Evolutionary conservation across 2,329 filamentous ascomycete genomes (phyloP), one percentile per base, ranked within the genome.

Genomic region (Monosporascus sp.): DNA sequence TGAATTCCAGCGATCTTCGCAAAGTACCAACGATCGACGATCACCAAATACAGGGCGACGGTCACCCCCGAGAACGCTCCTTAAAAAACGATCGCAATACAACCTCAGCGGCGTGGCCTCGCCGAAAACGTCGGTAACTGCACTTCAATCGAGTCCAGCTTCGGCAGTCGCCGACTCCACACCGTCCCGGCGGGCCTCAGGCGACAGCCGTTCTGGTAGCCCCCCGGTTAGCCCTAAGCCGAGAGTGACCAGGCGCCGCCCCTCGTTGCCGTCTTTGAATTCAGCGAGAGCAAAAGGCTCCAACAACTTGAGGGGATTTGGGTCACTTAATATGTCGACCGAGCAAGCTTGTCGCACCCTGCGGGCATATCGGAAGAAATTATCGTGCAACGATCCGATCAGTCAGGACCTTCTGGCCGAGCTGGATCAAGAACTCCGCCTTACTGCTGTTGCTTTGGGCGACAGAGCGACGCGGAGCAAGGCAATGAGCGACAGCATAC

Each of bases 341-440:
- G 84, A 87, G 64, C 83, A 86, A 61, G 78, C 82, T 2, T 85
- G 82, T 56, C 80, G 83, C 46, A 82, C 82, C 20, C 66, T 88
- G 45, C 76, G 84, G 51, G 73, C 81, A 4, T 87, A 84, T 66
- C 76, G 85, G 44, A 86, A 82, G 71, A 86, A 85, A 63, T 74
- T 87, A 3, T 69, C 79, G 3, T 80, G 82, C 3, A 72, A 79
- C 0, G 80, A 83, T 46, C 72, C 78, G 5, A 77, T 87, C 11
- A 79, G 76, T 37, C 76, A 80, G 49, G 83, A 85, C 27, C 71
- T 77, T 7, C 65, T 87, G n/a, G 76, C 79, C 20, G 83, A 87
- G 64, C 70, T 88, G 27, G 84, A 87, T 56, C 80, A 83, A 56
- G 85, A 88, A 64, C 67, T 88, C 53, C 79, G 83, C 19, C 73